Conservation (phyloP, 441 rosid genomes). For the Gossypium lobatum region DNA sequence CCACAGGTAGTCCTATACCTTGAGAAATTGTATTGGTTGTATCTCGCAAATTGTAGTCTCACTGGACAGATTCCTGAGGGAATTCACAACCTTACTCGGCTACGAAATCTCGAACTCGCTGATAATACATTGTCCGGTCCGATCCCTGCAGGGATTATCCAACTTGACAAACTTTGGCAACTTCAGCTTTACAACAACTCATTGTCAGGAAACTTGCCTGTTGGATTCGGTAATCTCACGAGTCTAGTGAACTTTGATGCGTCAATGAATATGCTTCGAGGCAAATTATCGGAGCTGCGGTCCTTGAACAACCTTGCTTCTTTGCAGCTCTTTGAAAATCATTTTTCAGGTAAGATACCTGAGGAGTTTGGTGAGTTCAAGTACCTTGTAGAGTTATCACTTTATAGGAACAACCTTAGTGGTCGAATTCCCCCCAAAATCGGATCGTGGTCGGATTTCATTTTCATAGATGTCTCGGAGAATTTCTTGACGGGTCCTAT, state of each 20-base stretch:
- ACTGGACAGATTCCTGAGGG: constrained; percentile 48
- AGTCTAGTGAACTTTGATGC: constrained; percentile 36
- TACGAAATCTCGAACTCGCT: constrained; percentile 45
- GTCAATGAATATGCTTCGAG: constrained; percentile 38
- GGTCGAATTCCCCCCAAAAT: constrained; percentile 45
- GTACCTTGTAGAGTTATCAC: constrained; percentile 36
- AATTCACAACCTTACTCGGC: constrained; percentile 31
- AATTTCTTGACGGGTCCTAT: constrained; percentile 45
- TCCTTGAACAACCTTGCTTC: constrained; percentile 33
- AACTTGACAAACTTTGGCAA: constrained; percentile 35
- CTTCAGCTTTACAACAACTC: constrained; percentile 51
- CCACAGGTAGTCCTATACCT: constrained; percentile 34
- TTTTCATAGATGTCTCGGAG: constrained; percentile 49
- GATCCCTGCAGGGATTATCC: constrained; percentile 36
- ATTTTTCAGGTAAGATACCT: constrained; percentile 47
- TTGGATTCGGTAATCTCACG: constrained; percentile 39
- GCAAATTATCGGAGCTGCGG: constrained; percentile 42
- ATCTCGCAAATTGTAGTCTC: constrained; percentile 45
- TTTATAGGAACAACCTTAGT: constrained; percentile 42
- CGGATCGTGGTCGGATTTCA: constrained; percentile 39
- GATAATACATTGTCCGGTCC: constrained; percentile 39
- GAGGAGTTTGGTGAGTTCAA: constrained; percentile 47
- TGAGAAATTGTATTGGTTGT: constrained; percentile 43
- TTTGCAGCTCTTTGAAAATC: constrained; percentile 38
- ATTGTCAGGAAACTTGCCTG: constrained; percentile 42